These are phyloP conservation scores for Aureobasidium sp. DNA, from an alignment of 2,329 filamentous ascomycete species.

Conservation along the genomic window DNA sequence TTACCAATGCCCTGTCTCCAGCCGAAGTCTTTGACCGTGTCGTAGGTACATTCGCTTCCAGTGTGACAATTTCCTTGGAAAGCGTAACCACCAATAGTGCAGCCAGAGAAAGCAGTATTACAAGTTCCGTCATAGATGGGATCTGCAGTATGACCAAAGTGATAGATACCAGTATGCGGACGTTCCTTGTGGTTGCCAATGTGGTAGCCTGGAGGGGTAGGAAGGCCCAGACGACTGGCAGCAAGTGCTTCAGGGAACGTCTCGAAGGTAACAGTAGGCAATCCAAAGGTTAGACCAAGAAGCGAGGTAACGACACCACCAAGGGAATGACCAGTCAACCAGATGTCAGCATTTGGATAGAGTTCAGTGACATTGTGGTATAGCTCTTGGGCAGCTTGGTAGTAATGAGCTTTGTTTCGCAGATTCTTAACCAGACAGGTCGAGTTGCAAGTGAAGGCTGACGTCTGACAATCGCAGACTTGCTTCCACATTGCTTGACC, in stretches of 20 bases:
- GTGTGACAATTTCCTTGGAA: slow-evolving; percentile 90
- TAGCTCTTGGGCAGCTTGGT: slow-evolving; percentile 77
- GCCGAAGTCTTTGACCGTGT: slow-evolving; percentile 82
- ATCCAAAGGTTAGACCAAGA: slow-evolving; percentile 79
- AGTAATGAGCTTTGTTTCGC: slow-evolving; percentile 79
- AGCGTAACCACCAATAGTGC: slow-evolving; percentile 86
- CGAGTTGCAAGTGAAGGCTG: slow-evolving; percentile 82
- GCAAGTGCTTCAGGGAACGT: slow-evolving; percentile 86
- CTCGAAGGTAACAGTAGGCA: slow-evolving; percentile 88
- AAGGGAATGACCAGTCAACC: slow-evolving; percentile 87
- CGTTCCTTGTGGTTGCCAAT: slow-evolving; percentile 62
- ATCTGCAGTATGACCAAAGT: slow-evolving; percentile 94
- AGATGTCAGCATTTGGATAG: slow-evolving; percentile 76
- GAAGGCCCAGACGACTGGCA: slow-evolving; percentile 74
- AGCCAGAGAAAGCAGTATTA: slow-evolving; percentile 80
- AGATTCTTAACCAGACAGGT: slow-evolving; percentile 75
- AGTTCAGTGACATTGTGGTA: slow-evolving; percentile 87
- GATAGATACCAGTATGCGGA: slow-evolving; percentile 67
- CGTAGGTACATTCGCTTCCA: slow-evolving; percentile 79
- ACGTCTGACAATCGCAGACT: slow-evolving; percentile 85
- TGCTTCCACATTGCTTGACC: slow-evolving; percentile 84
- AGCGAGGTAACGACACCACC: slow-evolving; percentile 85
- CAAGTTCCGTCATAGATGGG: slow-evolving; percentile 91
- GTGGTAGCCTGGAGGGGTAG: slow-evolving; percentile 70
- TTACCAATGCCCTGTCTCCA: slow-evolving; percentile 89